These are phyloP conservation scores for Trichosporon sp. DNA, from an alignment of 1,284 basidiomycete genomes.

Conservation along the genomic window DNA sequence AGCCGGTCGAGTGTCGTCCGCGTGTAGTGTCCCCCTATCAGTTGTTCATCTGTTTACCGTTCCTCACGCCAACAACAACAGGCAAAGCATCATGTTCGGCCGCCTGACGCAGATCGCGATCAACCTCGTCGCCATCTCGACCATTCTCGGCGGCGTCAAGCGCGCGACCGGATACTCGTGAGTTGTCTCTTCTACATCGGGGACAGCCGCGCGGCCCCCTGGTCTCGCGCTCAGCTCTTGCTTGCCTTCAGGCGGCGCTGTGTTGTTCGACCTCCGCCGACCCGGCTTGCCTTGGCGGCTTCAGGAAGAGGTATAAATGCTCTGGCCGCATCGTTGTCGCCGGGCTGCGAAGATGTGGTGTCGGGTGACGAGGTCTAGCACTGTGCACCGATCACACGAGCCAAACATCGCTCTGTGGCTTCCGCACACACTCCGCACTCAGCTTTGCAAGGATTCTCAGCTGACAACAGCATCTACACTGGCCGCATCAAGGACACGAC, in stretches of 20 bases:
- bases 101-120: conserved; percentile 78
- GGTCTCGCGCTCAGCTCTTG: no score
- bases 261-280: no score
- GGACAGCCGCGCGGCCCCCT: no score
- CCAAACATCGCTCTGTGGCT: background rate
- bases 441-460: no score
- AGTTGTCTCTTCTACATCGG: background rate
- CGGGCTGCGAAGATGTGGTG: no score
- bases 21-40: background rate
- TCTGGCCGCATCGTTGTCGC: no score
- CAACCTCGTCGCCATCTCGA: conserved; percentile 86
- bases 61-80: background rate
- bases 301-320: no score
- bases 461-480: conserved; percentile 63
- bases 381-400: background rate
- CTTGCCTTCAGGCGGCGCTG: no score
- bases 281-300: no score
- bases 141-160: conserved; percentile 87
- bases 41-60: background rate
- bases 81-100: conserved; percentile 65
- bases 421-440: no score
- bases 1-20: background rate
- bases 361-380: no score
- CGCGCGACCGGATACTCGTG: conserved; percentile 76
- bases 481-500: conserved; percentile 74